Conservation (phyloP, 176 grass and related monocot genomes). For the Lolium rigidum region DNA sequence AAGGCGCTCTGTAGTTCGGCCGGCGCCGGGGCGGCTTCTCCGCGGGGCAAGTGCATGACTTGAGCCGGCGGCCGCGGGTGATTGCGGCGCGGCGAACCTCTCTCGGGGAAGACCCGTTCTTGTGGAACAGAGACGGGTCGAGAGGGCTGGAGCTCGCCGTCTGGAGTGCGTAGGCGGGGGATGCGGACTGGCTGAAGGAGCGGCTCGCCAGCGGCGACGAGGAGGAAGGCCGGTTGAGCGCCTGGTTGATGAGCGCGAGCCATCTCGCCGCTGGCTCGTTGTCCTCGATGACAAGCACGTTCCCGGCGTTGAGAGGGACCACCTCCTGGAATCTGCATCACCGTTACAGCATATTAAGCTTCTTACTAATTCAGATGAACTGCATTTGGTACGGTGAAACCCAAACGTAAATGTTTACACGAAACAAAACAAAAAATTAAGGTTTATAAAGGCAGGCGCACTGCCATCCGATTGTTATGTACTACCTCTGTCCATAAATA, state of each 20-base stretch:
- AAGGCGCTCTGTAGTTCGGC: slow-evolving; percentile 47
- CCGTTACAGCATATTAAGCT: neutral
- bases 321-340: slow-evolving; percentile 66
- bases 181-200: slow-evolving; percentile 24
- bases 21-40: slow-evolving; percentile 21
- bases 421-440: no score
- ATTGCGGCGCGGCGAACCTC: slow-evolving; percentile 55
- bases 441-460: no score
- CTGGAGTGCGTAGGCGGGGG: slow-evolving; percentile 18
- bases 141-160: slow-evolving; percentile 46
- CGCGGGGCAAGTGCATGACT: slow-evolving; percentile 68
- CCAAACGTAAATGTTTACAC: neutral
- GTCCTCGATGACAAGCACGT: slow-evolving; percentile 93
- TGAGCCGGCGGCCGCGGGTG: slow-evolving; percentile 56
- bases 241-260: slow-evolving; percentile 88
- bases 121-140: slow-evolving; percentile 47
- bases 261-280: slow-evolving; percentile 85
- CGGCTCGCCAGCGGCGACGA: slow-evolving; percentile 6
- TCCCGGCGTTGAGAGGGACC: slow-evolving; percentile 92
- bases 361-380: neutral
- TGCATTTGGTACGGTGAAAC: neutral
- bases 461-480: no score
- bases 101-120: slow-evolving; percentile 46
- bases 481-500: no score
- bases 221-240: slow-evolving; percentile 60